Conservation (phyloP, 1,284 basidiomycete genomes). For the Moniliella sp. region DNA sequence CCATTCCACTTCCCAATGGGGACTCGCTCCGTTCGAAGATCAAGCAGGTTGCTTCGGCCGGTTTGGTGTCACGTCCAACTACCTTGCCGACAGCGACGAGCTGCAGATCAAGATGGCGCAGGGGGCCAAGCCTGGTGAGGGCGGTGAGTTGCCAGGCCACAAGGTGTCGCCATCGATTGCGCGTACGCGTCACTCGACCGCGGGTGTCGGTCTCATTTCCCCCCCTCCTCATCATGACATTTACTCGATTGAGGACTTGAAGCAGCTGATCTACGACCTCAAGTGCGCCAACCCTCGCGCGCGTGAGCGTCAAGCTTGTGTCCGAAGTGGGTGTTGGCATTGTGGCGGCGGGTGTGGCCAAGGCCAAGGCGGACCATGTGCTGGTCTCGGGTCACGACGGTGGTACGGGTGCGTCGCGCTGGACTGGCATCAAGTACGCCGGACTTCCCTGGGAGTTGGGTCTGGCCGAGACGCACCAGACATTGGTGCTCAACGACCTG, state of each 20-base stretch:
- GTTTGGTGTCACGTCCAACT: constrained; percentile 26
- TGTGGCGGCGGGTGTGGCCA: constrained; percentile 27
- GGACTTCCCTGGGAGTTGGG: constrained; percentile 31
- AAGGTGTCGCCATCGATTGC: constrained; percentile 29
- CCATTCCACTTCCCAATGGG: constrained; percentile 27
- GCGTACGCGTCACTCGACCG: constrained; percentile 25
- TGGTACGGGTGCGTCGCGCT: constrained; percentile 28
- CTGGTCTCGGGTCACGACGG: constrained; percentile 28
- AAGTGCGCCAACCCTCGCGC: constrained; percentile 28
- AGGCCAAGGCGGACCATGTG: constrained; percentile 31
- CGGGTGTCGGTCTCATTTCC: constrained; percentile 26
- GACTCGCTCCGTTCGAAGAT: constrained; percentile 30
- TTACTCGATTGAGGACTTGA: constrained; percentile 29
- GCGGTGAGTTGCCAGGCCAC: constrained; percentile 29
- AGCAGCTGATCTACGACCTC: constrained; percentile 30
- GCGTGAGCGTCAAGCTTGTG: constrained; percentile 25
- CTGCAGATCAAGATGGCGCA: constrained; percentile 32
- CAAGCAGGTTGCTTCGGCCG: constrained; percentile 30
- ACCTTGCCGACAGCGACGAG: constrained; percentile 27
- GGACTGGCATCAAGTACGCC: constrained; percentile 29
- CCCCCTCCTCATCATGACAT: constrained; percentile 31
- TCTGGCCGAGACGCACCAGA: constrained; percentile 29
- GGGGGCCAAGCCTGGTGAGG: constrained; percentile 31
- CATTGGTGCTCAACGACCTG: constrained; percentile 26
- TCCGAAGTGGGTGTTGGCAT: constrained; percentile 28